Base-by-base conservation (phyloP, 371 early-diverging fungal species). In the Mortierella sp. region DNA sequence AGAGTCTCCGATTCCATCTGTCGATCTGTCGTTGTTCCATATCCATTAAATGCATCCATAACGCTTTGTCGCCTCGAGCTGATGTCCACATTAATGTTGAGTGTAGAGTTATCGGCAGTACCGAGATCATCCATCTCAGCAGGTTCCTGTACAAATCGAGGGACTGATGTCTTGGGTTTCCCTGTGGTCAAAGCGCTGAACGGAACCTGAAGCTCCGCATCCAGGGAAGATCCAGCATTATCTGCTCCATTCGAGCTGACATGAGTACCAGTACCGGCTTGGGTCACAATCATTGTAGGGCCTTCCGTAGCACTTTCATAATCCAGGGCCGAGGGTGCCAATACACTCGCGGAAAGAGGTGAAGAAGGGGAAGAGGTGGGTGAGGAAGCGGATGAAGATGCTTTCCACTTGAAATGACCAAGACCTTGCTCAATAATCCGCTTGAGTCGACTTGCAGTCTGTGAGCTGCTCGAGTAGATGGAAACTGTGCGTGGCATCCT, bases 391-490 rank as follows among this genome's bases (percentile, higher is more conserved):
- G 45, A 12, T 45, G 48, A 23, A 15, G 63, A 30, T 1, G 51
- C 52, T 12, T 50, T 56, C 50, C 66, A 51, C 55, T 79, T 79
- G n/a, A 79, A 68, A 30, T 79, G 79, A 4, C 65, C 60, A 14
- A 79, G 63, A 0, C 79, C 79, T 48, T 79, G 79, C 47, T 79
- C 79, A 55, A 79, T 62, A 11, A 79, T 72, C 51, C 63, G 53
- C 37, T 70, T 65, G 18, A 79, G 67, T 37, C 66, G 61, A 29
- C 21, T 79, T 19, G 79, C 79, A 1, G 79, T 79, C 28, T 79
- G 79, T 3, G 79, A 79, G 44, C 73, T 72, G 47, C 79, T 79
- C 16, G 79, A 79, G 62, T 79, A 79, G 23, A 79, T 79, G 4
- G 79, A 79, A 4, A 79, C 79, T 1, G 79, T 79, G 26, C 73